Conservation (phyloP, 108 stramenopile genomes). For the Nitzschia sp. region DNA sequence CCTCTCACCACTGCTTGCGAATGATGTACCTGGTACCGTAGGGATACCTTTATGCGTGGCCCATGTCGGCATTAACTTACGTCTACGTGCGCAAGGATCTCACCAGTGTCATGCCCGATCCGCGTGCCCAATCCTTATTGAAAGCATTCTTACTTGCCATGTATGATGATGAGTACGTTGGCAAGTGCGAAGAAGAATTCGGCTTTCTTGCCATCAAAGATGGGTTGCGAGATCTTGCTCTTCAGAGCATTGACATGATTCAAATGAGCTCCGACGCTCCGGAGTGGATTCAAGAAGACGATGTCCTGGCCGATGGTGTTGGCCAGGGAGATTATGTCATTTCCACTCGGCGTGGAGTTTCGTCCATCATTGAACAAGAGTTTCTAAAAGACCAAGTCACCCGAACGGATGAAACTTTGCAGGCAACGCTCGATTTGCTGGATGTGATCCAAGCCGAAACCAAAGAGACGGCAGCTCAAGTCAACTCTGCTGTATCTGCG, state of each 20-base stretch:
- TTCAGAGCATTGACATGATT: slow-evolving; percentile 32
- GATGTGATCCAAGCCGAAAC: background rate
- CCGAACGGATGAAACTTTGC: background rate
- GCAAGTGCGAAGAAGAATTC: slow-evolving; percentile 36
- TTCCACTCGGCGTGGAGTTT: slow-evolving; percentile 17
- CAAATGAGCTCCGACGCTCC: slow-evolving; percentile 5
- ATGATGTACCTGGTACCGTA: too few relatives aligned
- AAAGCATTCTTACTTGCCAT: slow-evolving; percentile 50
- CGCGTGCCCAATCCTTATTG: slow-evolving; percentile 39
- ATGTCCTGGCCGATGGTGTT: slow-evolving; percentile 5
- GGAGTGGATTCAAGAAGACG: slow-evolving; percentile 31
- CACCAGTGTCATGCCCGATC: slow-evolving; percentile 29
- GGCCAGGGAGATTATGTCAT: slow-evolving; percentile 48
- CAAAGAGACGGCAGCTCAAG: background rate
- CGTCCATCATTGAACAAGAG: slow-evolving; percentile 1
- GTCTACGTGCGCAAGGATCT: slow-evolving; percentile 73
- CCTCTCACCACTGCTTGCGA: background rate
- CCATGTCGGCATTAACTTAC: slow-evolving; percentile 76
- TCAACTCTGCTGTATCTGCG: background rate
- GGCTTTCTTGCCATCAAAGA: slow-evolving; percentile 33
- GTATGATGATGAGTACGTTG: slow-evolving; percentile 37
- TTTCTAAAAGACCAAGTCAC: background rate
- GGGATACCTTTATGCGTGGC: slow-evolving; percentile 60
- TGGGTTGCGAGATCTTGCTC: slow-evolving; percentile 22
- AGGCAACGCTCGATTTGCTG: background rate